Percentiles rank a stretch among this genome's conserved stretches.
Conservation (phyloP, 1,284 basidiomycete species). For the Polyporus tsugae region DNA sequence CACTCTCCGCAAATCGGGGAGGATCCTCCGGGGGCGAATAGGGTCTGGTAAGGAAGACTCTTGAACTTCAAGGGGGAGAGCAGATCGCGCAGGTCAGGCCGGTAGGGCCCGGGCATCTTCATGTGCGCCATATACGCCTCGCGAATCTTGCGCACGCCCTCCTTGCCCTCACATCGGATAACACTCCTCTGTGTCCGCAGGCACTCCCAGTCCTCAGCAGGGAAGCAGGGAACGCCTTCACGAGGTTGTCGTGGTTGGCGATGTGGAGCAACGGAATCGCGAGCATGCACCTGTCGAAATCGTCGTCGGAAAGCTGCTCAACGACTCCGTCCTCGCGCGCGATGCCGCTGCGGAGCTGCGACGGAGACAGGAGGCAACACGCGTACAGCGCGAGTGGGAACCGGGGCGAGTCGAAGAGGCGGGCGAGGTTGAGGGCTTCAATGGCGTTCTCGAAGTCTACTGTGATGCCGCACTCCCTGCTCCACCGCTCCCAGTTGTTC, state of each 20-base stretch:
- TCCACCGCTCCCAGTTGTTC: neutral
- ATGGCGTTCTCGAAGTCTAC: constrained; percentile 10
- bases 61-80: neutral
- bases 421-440: constrained; percentile 6
- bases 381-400: constrained; percentile 13
- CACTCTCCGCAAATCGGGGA: neutral
- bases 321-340: constrained; percentile 3
- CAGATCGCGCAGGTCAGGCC: neutral
- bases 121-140: neutral
- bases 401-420: neutral
- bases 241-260: neutral
- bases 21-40: neutral
- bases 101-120: neutral
- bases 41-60: neutral
- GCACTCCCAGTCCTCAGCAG: neutral
- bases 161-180: neutral
- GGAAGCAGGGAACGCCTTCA: neutral
- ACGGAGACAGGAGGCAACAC: neutral
- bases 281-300: constrained; percentile 5
- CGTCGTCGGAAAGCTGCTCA: constrained; percentile 3
- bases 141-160: neutral
- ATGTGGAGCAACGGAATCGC: neutral
- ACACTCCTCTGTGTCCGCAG: neutral
- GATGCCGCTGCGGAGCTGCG: constrained; percentile 2
- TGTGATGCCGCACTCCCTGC: neutral